phyloP scores from a whole-genome alignment of 441 rosid genomes.

The Aleurites moluccanus region DNA sequence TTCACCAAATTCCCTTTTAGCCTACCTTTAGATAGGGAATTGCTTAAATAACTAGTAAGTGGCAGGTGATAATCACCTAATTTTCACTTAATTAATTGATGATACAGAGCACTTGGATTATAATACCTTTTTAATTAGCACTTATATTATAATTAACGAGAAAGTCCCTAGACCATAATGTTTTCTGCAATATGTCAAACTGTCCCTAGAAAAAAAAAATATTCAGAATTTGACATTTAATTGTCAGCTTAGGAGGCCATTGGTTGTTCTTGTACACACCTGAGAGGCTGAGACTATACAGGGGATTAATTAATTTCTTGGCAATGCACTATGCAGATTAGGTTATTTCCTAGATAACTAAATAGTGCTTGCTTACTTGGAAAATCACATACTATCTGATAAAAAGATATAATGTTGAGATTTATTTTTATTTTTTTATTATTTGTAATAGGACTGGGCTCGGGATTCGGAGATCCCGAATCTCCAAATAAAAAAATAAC shows the following conservation, averaged over 20 bases:
- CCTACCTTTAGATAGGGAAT: constrained; percentile 34
- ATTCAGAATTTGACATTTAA: not conserved
- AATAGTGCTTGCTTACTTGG: not conserved
- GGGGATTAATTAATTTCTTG: too few species aligned
- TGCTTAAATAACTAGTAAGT: constrained; percentile 26
- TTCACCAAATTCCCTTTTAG: constrained; percentile 31
- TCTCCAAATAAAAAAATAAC: too few species aligned
- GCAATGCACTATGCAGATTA: too few species aligned
- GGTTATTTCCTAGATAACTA: too few species aligned
- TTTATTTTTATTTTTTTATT: too few species aligned
- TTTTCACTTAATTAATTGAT: constrained; percentile 14
- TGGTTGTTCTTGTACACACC: not conserved
- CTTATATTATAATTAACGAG: not conserved
- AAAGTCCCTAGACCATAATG: constrained; percentile 19
- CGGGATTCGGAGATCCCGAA: too few species aligned
- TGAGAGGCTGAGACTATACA: not conserved
- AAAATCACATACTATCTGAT: not conserved
- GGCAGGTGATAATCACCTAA: constrained; percentile 29
- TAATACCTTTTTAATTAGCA: not conserved
- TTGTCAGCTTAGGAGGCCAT: not conserved
- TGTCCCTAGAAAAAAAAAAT: constrained; percentile 15
- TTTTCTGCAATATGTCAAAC: constrained; percentile 31
- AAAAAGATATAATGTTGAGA: too few species aligned
- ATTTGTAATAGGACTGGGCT: too few species aligned
- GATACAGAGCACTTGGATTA: constrained; percentile 13